Conservation (phyloP, 768 basidiomycete species). For the Xanthoconium stramineum region DNA sequence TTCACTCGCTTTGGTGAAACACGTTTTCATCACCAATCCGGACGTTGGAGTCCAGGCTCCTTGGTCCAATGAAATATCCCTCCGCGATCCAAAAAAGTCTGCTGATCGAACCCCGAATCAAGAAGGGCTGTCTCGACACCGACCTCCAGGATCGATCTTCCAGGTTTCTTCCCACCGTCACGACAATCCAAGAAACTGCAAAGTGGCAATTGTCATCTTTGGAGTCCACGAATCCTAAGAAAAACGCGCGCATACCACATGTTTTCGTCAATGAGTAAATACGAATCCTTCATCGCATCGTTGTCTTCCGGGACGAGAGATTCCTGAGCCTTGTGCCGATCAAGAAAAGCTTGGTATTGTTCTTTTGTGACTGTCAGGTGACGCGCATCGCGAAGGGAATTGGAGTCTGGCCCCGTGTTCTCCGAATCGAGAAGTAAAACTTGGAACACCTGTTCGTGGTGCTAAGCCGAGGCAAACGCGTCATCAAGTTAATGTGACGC, state of each 20-base stretch:
- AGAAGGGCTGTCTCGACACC: conserved; percentile 17
- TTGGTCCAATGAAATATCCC: conserved; percentile 9
- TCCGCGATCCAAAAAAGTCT: conserved; percentile 7
- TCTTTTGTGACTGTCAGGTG: conserved; percentile 28
- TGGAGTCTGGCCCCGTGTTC: conserved; percentile 23
- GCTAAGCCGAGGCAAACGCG: background rate
- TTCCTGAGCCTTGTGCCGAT: conserved; percentile 23
- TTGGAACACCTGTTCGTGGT: conserved; percentile 27
- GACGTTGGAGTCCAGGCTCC: background rate
- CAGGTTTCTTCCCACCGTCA: conserved; percentile 28
- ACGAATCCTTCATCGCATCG: conserved; percentile 37
- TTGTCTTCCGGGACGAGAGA: conserved; percentile 38
- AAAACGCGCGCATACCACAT: conserved; percentile 28
- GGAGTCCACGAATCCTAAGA: background rate
- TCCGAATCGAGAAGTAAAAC: conserved; percentile 29
- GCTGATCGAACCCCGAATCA: conserved; percentile 14
- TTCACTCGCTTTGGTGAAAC: too few species aligned
- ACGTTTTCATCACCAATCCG: conserved; percentile 10
- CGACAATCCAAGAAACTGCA: conserved; percentile 32
- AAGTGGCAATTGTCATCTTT: background rate
- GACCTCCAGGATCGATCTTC: conserved; percentile 12
- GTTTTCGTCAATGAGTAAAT: conserved; percentile 35
- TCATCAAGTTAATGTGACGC: background rate
- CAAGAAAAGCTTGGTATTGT: conserved; percentile 34
- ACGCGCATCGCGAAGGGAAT: conserved; percentile 28